Evolutionary conservation across 306 rosid species (phyloP), one percentile per base, ranked within the genome.

Genomic region (Rosa multiflora): DNA sequence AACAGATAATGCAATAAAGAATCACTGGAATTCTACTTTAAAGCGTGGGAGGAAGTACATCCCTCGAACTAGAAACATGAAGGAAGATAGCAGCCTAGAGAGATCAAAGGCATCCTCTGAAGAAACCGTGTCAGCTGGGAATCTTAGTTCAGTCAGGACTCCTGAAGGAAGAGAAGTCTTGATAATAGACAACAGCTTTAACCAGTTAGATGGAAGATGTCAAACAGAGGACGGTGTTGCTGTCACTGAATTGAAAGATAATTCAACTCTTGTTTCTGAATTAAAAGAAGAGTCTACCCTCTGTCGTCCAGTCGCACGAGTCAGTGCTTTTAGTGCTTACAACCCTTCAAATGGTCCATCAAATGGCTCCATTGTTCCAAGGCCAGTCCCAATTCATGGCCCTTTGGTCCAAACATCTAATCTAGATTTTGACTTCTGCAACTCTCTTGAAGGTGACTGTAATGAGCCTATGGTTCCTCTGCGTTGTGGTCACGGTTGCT

Each of bases 21-120:
- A 89, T 70, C 97, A 91, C 78, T 91, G 97, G 94, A 91, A 91
- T 81, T 91, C 97, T 79, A 88, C 97, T 10, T 88, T 92, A 26
- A 92, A 77, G 85, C 91, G 92, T 59, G 88, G 87, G 85, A 51
- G 84, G 88, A 74, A 82, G 85, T 66, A 69, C 72, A 59, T 78
- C 44, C 49, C 78, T 5, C 62, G 64, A 58, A 55, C 66, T 47
- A 73, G 66, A 68, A 83, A 80, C 39, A 74, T 32, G 78, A 67
- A 66, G 73, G 88, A 80, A 66, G 89, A 83, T 71, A 84, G 83
- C 49, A 79, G 81, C 78, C 44, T 58, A 52, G 89, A 88, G 66
- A 89, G 81, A 85, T 74, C 86, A 69, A 92, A 80, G 81, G 85
- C 91, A 73, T 89, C 94, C 63, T 91, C 94, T 39, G 97, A 90